Base-by-base conservation (phyloP, 306 rosid species). In the Datisca glomerata region DNA sequence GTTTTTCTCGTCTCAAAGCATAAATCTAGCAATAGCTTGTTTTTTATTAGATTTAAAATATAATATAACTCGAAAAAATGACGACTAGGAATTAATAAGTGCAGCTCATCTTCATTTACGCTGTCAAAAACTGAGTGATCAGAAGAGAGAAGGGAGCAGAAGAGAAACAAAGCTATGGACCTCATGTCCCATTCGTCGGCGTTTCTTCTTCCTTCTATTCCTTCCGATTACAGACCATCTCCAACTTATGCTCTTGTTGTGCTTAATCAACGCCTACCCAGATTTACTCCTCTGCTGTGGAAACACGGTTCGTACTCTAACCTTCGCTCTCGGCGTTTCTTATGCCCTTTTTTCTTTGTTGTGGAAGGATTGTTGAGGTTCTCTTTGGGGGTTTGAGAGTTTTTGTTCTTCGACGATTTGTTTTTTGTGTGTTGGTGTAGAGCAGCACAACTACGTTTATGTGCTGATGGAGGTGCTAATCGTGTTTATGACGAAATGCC, bases 401-500 rank as follows among this genome's bases (percentile, higher is more conserved):
- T 29, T n/a, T 37, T 29, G 24, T 25, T 18, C 24, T 27, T 12
- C 19, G 51, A 24, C 38, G 24, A 25, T 18, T 41, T 32, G 41
- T 59, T 9, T 31, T n/a, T 38, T 55, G 32, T 55, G 45, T 48
- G 45, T 67, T 59, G 35, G 45, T 65, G 47, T 55, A 17, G 73
- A 43, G 65, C 91, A 89, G 98, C 93, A 18, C 46, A 45, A 22
- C 46, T 77, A 4, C 81, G 87, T 29, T 17, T 89, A 4, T 89
- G 98, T 56, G 98, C 98, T 0, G 98, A 89, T 45, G 98, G 98
- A 38, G 98, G 98, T 19, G 98, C 98, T 14, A 89, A 89, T 41
- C 78, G 91, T 12, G 60, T 89, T 39, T 77, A 36, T 40, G 93
- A 89, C 55, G 95, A 89, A 65, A 60, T 89, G 72, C 98, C 95